These are phyloP conservation scores for Geotrichum histeridarum DNA, from an alignment of 1,139 yeast species.

Conservation along the genomic window DNA sequence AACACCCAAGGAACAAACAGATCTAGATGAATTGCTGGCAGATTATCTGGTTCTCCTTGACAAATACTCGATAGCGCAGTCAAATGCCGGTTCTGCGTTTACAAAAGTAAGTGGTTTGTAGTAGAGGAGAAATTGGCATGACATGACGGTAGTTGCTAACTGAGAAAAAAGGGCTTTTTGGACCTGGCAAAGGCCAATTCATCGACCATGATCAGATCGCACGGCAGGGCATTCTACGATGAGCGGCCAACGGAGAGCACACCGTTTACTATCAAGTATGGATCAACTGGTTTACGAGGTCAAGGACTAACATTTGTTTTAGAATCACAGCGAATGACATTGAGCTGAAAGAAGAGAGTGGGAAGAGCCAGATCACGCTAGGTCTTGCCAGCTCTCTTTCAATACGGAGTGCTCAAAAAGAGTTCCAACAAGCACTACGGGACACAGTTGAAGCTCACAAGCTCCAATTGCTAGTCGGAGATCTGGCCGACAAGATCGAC, in stretches of 20 bases:
- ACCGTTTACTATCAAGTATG: constrained; percentile 10
- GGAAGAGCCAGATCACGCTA: background rate
- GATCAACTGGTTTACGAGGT: background rate
- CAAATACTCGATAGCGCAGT: constrained; percentile 8
- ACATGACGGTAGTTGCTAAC: constrained; percentile 1
- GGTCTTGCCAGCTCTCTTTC: constrained; percentile 12
- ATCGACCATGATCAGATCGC: constrained; percentile 7
- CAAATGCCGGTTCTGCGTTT: constrained; percentile 6
- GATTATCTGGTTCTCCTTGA: constrained; percentile 11
- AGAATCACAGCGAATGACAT: background rate
- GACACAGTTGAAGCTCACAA: constrained; percentile 6
- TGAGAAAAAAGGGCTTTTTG: constrained; percentile 8
- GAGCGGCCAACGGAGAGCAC: constrained; percentile 16
- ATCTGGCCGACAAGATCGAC: constrained; percentile 6
- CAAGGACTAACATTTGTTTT: background rate
- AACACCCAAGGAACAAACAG: background rate
- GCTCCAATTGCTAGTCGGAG: background rate
- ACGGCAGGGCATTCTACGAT: constrained; percentile 4
- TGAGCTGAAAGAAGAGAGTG: background rate
- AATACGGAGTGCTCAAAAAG: constrained; percentile 9
- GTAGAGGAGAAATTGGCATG: background rate
- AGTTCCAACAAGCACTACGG: constrained; percentile 9
- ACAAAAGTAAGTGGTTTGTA: constrained; percentile 6
- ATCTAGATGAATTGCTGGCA: constrained; percentile 10
- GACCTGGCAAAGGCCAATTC: constrained; percentile 17